phyloP scores from a whole-genome alignment of 2,329 filamentous ascomycete genomes.

The Emergomyces pasteurianus region DNA sequence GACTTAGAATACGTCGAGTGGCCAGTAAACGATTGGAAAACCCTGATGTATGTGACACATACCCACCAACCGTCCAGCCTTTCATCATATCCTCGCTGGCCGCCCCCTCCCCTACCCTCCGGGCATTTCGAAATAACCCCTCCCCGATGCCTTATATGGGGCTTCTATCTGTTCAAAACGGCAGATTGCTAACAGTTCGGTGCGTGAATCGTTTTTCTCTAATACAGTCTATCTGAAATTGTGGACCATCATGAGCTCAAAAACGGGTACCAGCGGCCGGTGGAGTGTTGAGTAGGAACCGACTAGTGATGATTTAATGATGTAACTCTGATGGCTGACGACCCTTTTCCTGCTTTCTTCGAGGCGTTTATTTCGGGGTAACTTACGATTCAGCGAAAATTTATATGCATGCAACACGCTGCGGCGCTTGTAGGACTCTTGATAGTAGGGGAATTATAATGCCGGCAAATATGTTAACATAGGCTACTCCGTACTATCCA shows the following conservation, averaged over 20 bases:
- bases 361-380: background rate
- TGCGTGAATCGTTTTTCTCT: background rate
- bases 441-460: no score
- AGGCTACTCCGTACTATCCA: no score
- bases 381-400: background rate
- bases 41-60: background rate
- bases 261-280: background rate
- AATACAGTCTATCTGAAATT: background rate
- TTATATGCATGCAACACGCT: no score
- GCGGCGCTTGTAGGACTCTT: no score
- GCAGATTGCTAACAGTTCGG: background rate
- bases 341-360: background rate
- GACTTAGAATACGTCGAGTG: slow-evolving; percentile 1
- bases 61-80: background rate
- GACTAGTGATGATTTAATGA: background rate
- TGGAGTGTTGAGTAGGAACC: background rate
- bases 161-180: background rate
- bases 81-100: background rate
- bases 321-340: background rate
- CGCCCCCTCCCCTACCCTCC: background rate
- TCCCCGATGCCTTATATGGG: background rate
- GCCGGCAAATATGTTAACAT: no score
- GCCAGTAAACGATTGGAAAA: background rate
- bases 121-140: background rate
- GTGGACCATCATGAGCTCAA: background rate